These are phyloP conservation scores for Ophiocordyceps camponoti-leonardi DNA, from an alignment of 2,329 filamentous ascomycete genomes.

Conservation along the genomic window DNA sequence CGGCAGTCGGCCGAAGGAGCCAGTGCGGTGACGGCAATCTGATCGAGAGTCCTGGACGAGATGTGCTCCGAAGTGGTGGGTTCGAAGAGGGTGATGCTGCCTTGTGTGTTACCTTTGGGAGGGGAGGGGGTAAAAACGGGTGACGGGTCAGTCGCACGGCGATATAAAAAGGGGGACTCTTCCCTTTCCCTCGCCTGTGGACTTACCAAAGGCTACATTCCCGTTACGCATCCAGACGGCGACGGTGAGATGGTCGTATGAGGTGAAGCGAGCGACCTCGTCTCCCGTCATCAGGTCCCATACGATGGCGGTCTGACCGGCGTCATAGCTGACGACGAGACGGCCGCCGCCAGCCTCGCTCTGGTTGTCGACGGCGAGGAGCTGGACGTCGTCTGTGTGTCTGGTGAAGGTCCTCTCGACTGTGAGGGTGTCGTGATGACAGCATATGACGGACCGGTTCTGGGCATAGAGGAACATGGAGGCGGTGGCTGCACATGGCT, in stretches of 20 bases:
- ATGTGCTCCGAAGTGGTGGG: slow-evolving; percentile 85
- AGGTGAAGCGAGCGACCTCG: slow-evolving; percentile 80
- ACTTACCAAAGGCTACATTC: slow-evolving; percentile 85
- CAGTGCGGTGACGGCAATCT: slow-evolving; percentile 86
- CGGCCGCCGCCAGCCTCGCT: slow-evolving; percentile 75
- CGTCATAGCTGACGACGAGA: slow-evolving; percentile 84
- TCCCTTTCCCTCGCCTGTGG: background rate
- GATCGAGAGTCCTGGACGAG: slow-evolving; percentile 73
- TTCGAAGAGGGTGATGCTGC: slow-evolving; percentile 88
- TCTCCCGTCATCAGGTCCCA: slow-evolving; percentile 92
- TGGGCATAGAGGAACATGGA: slow-evolving; percentile 83
- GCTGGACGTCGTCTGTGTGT: slow-evolving; percentile 66
- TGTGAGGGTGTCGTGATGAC: slow-evolving; percentile 82
- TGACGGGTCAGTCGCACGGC: background rate
- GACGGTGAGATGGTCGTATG: slow-evolving; percentile 70
- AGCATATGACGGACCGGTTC: slow-evolving; percentile 64
- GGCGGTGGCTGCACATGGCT: slow-evolving; percentile 79
- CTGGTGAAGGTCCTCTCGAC: slow-evolving; percentile 74
- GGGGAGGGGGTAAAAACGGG: too few species aligned
- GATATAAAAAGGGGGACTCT: background rate
- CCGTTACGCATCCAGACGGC: slow-evolving; percentile 95
- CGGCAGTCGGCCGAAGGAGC: slow-evolving; percentile 80
- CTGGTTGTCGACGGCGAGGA: slow-evolving; percentile 79
- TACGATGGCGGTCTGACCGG: slow-evolving; percentile 78
- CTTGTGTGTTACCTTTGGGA: slow-evolving; percentile 64